Base-by-base conservation (phyloP, 371 early-diverging fungal genomes). In the Circinella minor region DNA sequence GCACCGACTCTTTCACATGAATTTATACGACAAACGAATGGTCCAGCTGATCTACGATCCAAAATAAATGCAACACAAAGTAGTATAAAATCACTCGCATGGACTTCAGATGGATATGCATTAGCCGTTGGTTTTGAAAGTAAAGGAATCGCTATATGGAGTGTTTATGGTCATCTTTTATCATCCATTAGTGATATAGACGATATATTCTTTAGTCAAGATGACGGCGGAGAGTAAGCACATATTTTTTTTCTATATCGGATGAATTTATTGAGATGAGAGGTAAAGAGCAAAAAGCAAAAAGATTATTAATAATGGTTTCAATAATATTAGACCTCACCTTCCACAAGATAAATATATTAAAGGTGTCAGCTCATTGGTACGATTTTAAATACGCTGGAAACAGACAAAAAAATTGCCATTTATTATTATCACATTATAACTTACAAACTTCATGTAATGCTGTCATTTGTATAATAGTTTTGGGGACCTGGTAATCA, bases 51-150 rank as follows among this genome's bases (percentile, higher is more conserved):
- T 43, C 7, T 49, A 4, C 63, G 63, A 11, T 37, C 48, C 13
- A 38, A 37, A 48, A 57, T 60, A 20, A 55, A 65, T 61, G 27
- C 67, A 10, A 71, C 77, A 3, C 10, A 57, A 57, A 57, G 36
- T 64, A 73, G 37, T 69, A 82, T 82, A 4, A 61, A 59, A 36
- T 71, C 55, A 39, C 54, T 95, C 17, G 82, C 80, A 34, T 95
- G 95, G 95, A 89, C 93, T 15, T 82, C 86, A 9, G 93, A 94
- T 76, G 94, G 94, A 47, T 88, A 87, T 69, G 91, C 91, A 0
- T 71, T 95, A 15, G 91, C 93, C 1, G 91, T 89, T 62, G 92
- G 91, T 34, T 92, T 88, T 81, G 77, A 73, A 39, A 65, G 74
- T 55, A 87, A 86, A 39, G 84, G 95, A 15, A 68, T 93, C 18